Evolutionary conservation across 805 yeast genomes (phyloP).

Genomic region (Nakazawaea siamensis): DNA sequence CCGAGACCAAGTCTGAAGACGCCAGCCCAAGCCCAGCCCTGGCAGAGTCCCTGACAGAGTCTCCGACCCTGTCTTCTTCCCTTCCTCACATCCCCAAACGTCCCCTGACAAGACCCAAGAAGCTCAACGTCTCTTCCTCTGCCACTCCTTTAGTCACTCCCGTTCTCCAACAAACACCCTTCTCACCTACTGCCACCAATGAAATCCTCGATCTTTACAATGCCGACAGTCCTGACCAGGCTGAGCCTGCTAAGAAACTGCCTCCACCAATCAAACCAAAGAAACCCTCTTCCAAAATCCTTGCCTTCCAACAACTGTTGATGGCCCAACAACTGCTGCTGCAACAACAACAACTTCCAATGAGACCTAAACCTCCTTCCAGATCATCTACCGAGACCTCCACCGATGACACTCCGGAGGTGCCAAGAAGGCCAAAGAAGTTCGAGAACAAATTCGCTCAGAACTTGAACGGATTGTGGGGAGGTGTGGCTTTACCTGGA

Average conservation of each 20-base stretch:
- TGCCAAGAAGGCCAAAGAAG: conserved; percentile 10
- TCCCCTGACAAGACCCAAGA: conserved; percentile 9
- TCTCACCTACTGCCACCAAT: conserved; percentile 1
- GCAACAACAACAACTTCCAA: conserved; percentile 22
- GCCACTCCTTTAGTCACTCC: not conserved
- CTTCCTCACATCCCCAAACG: not conserved
- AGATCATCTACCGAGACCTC: not conserved
- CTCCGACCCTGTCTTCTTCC: no score
- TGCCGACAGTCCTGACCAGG: conserved; percentile 14
- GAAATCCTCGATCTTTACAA: conserved; percentile 15
- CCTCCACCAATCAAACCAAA: conserved; percentile 67
- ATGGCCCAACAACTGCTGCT: conserved; percentile 38
- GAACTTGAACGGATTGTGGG: conserved; percentile 54
- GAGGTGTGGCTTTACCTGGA: conserved; percentile 41
- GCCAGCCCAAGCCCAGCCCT: no score
- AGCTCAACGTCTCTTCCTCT: not conserved
- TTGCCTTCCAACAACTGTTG: conserved; percentile 75
- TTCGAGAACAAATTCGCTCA: conserved; percentile 35
- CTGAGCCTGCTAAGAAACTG: conserved; percentile 14
- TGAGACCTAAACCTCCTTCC: conserved; percentile 15
- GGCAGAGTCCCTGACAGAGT: no score
- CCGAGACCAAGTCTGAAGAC: not conserved
- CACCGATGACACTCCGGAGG: conserved; percentile 2
- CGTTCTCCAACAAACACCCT: not conserved
- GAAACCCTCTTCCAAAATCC: conserved; percentile 70